Percentiles rank a stretch among this genome's conserved stretches.
Evolutionary conservation across 1,284 basidiomycete species (phyloP).

Genomic region (Lignosus rhinocerotis): DNA sequence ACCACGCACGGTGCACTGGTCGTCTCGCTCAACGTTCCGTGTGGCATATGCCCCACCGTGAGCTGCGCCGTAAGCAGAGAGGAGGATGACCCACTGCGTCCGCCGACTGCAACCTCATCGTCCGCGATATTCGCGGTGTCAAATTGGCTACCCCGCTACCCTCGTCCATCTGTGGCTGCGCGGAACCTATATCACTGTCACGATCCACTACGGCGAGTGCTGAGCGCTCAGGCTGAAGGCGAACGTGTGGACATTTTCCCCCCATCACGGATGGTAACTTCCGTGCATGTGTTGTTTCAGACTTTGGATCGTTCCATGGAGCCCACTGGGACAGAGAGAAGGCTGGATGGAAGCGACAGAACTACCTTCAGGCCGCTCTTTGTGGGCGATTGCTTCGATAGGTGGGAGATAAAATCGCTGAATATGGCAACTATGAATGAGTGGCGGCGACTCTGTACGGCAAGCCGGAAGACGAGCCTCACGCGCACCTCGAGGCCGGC

Average conservation of each 20-base stretch:
- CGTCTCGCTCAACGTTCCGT: neutral
- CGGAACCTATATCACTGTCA: constrained; percentile 16
- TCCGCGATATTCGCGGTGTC: constrained; percentile 12
- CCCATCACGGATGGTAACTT: neutral
- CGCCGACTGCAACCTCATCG: constrained; percentile 2
- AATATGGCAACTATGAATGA: constrained; percentile 8
- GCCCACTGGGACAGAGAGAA: neutral
- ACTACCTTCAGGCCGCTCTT: constrained; percentile 1
- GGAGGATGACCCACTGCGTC: neutral
- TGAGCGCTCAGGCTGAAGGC: neutral
- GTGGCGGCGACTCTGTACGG: constrained; percentile 2
- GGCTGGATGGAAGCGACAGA: neutral
- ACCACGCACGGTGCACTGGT: neutral
- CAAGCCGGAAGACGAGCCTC: constrained; percentile 2
- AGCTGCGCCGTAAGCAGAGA: neutral
- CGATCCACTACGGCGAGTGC: neutral
- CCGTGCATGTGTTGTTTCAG: constrained; percentile 2
- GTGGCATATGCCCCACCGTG: neutral
- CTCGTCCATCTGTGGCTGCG: constrained; percentile 6
- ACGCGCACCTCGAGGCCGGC: constrained; percentile 2
- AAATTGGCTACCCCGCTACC: constrained; percentile 2
- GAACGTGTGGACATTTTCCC: neutral
- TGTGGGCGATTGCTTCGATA: constrained; percentile 17
- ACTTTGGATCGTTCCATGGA: constrained; percentile 1
- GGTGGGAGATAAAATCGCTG: constrained; percentile 17